Conservation (phyloP, 2,329 filamentous ascomycete genomes). For the Phialocephala subalpina region DNA sequence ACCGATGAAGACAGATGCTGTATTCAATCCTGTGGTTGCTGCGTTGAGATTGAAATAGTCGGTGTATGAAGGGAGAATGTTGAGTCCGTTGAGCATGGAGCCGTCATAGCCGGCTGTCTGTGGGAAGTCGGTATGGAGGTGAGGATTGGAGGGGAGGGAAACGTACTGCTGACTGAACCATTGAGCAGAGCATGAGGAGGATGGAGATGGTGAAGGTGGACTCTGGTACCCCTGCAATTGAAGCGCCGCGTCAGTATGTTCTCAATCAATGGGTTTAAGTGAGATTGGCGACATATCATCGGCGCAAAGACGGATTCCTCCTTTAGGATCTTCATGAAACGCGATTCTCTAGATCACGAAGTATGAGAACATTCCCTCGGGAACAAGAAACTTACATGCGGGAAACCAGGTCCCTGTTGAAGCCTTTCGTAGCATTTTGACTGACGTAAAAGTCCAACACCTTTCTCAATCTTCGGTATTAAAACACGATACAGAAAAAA, state of each 20-base stretch:
- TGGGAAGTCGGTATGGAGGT: constrained; percentile 8
- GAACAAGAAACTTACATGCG: constrained; percentile 40
- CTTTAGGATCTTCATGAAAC: background rate
- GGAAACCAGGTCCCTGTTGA: constrained; percentile 55
- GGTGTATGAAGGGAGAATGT: constrained; percentile 63
- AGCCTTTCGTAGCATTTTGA: constrained; percentile 47
- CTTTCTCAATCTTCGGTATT: background rate
- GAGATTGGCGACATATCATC: background rate
- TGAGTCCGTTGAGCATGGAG: constrained; percentile 56
- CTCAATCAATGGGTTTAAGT: background rate
- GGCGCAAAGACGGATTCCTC: background rate
- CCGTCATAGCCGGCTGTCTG: constrained; percentile 37
- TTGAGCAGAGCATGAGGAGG: constrained; percentile 53
- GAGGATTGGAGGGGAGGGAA: background rate
- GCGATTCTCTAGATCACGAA: background rate
- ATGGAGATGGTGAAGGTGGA: constrained; percentile 49
- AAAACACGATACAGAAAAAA: background rate
- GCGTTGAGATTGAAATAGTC: constrained; percentile 62
- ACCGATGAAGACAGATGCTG: constrained; percentile 61
- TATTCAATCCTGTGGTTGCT: constrained; percentile 61
- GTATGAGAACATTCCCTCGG: background rate
- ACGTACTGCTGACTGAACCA: constrained; percentile 53
- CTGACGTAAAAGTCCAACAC: background rate
- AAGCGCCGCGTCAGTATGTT: background rate
- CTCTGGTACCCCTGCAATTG: constrained; percentile 48